phyloP scores from a whole-genome alignment of 2,329 filamentous ascomycete genomes.

The Trichophyton equinum region DNA sequence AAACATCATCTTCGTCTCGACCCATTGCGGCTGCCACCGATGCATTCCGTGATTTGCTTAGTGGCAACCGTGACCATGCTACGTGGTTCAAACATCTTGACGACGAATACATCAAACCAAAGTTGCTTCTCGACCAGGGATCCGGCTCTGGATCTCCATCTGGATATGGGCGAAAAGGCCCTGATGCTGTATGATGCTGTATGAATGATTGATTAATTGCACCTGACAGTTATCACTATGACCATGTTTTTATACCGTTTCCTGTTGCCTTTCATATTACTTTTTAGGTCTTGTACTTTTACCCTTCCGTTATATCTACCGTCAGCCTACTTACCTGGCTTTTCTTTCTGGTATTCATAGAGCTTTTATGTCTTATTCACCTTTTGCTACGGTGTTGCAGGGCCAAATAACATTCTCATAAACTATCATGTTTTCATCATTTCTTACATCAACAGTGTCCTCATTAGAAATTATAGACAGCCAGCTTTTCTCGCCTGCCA shows the following conservation, averaged over 20 bases:
- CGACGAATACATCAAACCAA: slow-evolving; percentile 92
- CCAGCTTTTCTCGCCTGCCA: neutral
- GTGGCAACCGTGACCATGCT: slow-evolving; percentile 70
- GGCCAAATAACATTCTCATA: neutral
- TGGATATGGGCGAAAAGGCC: slow-evolving; percentile 26
- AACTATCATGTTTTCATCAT: neutral
- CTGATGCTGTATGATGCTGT: slow-evolving; percentile 24
- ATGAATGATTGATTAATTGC: neutral
- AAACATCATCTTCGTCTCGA: slow-evolving; percentile 8
- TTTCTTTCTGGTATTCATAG: neutral
- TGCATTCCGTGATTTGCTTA: slow-evolving; percentile 69
- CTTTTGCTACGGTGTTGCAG: neutral
- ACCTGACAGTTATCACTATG: neutral
- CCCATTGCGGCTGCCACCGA: slow-evolving; percentile 54
- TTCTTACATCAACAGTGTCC: neutral
- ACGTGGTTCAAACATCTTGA: slow-evolving; percentile 86
- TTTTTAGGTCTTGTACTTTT: slow-evolving; percentile 2
- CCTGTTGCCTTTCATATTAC: neutral
- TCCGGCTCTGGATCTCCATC: slow-evolving; percentile 18
- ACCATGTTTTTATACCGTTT: neutral
- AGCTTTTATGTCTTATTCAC: neutral
- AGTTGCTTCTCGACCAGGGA: slow-evolving; percentile 63
- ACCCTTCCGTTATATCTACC: neutral
- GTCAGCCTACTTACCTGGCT: neutral
- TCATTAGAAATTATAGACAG: neutral